Percentiles rank a stretch among this genome's conserved stretches.
These are phyloP conservation scores for Ceratocystis variospora DNA, from an alignment of 2,329 filamentous ascomycete species.

Conservation along the genomic window DNA sequence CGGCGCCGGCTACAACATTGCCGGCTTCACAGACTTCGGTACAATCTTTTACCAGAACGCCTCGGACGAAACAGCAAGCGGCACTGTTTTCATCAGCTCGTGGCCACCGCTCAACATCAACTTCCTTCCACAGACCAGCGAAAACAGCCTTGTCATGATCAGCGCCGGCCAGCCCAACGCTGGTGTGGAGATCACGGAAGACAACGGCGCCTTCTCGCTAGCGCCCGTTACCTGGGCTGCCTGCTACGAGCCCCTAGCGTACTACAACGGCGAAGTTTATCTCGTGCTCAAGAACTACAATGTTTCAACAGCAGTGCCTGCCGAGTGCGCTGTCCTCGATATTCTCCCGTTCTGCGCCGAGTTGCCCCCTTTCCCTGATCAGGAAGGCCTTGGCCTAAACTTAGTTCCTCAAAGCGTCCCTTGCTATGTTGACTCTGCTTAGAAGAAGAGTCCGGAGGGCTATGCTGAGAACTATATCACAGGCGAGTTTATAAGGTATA, in stretches of 20 bases:
- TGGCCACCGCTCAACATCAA: conserved; percentile 29
- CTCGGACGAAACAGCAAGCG: conserved; percentile 28
- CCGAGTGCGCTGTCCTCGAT: conserved; percentile 31
- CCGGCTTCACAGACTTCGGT: conserved; percentile 33
- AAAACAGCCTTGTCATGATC: conserved; percentile 26
- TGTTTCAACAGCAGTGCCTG: conserved; percentile 24
- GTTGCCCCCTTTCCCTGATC: conserved; percentile 27
- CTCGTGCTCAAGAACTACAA: conserved; percentile 20
- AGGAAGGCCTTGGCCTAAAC: background rate
- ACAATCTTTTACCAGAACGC: conserved; percentile 39
- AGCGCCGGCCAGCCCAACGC: conserved; percentile 24
- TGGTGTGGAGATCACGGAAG: conserved; percentile 28
- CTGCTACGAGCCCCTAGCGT: conserved; percentile 31
- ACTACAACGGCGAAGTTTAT: conserved; percentile 29
- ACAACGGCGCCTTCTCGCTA: conserved; percentile 25
- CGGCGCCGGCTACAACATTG: conserved; percentile 26
- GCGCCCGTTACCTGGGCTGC: conserved; percentile 29
- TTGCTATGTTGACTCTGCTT: conserved; percentile 17
- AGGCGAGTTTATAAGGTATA: background rate
- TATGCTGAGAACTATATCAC: conserved; percentile 1
- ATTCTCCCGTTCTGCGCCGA: conserved; percentile 33
- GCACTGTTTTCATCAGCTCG: conserved; percentile 27
- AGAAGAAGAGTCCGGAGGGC: conserved; percentile 9
- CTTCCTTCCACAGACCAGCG: conserved; percentile 23
- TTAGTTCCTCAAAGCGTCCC: background rate